Evolutionary conservation across 148 eudicot species (phyloP).

Genomic region (Vaccinium macrocarpon): DNA sequence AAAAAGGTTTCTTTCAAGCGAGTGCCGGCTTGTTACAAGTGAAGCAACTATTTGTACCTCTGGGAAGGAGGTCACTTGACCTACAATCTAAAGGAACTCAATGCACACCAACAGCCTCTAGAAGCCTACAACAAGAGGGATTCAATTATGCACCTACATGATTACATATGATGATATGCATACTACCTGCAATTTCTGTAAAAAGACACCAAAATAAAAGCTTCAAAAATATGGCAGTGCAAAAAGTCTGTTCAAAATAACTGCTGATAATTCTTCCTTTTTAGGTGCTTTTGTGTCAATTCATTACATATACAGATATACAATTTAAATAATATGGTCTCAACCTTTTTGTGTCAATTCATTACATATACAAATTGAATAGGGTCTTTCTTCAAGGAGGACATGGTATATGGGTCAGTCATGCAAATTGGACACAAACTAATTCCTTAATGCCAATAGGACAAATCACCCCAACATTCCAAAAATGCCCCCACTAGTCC

Average conservation of each 20-base stretch:
- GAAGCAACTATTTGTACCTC: background rate
- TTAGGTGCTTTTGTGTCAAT: background rate
- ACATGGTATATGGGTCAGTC: too few species aligned
- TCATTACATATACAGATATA: background rate
- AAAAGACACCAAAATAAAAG: background rate
- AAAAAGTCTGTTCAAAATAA: background rate
- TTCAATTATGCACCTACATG: background rate
- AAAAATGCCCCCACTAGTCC: too few species aligned
- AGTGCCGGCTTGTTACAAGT: background rate
- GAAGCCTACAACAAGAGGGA: background rate
- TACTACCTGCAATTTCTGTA: background rate
- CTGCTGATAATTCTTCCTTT: background rate
- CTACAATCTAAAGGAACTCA: background rate
- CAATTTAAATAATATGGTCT: background rate
- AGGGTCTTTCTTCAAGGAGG: too few species aligned
- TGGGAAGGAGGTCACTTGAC: background rate
- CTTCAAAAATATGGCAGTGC: background rate
- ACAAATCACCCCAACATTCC: too few species aligned
- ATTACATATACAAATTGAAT: too few species aligned
- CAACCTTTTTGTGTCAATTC: background rate
- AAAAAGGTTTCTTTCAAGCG: background rate
- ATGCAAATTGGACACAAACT: too few species aligned
- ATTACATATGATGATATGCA: background rate
- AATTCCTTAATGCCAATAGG: too few species aligned
- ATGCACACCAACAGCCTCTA: background rate